Evolutionary conservation across 129 eudicot species (phyloP), one percentile per base, ranked within the genome.

Genomic region (Escallonia rubra): DNA sequence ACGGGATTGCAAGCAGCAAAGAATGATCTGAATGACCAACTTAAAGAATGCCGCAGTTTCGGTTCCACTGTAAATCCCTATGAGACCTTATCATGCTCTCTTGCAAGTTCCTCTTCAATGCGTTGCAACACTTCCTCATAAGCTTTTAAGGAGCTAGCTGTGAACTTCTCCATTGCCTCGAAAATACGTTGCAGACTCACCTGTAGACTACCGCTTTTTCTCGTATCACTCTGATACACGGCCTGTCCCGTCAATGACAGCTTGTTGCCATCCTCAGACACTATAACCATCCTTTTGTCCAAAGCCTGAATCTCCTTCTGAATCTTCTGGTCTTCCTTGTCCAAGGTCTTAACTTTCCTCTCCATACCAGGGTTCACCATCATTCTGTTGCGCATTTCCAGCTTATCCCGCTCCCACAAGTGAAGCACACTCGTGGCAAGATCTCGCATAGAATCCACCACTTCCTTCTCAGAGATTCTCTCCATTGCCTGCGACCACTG

Each of bases 401-500:
- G 69, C 87, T 86, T 93, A 74, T 94, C 99, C 60, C 81, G 81
- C 51, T 89, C 97, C 91, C 95, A 82, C 41, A 94, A 69, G 67
- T 85, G 90, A 73, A 82, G 91, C 48, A 94, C 93, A 16, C 75
- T 67, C 7, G 81, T 62, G 3, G 97, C 85, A 47, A 94, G 85
- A 45, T 84, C 85, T 10, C 85, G 78, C 93, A 89, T 86, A 34
- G 86, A 78, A 55, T 85, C 86, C 59, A 94, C 76, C 63, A 89
- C 95, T 77, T 94, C 96, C 62, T 80, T 94, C 64, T 86, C 97
- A 16, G 99, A 89, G 59, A 86, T 75, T 69, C 79, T 52, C 2
- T 94, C 90, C 81, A 94, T 43, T 59, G 93, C 73, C 74, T 94
- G 93, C 16, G 87, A 82, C 99, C 99, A 94, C 70, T 89, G 99